phyloP scores from a whole-genome alignment of 306 rosid species.

The Begonia masoniana region DNA sequence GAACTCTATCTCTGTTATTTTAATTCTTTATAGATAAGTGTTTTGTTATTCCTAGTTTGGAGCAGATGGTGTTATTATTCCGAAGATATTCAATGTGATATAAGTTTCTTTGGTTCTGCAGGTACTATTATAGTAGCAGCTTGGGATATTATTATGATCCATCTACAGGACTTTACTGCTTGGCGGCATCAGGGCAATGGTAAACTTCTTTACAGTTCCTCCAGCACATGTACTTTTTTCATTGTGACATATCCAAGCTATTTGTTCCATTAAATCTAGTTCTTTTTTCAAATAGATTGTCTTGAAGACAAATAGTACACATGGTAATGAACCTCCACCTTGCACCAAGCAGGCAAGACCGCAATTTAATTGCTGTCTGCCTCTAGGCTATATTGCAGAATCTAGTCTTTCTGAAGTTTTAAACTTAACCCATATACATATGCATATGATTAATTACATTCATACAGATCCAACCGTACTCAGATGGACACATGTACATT shows the following conservation, averaged over 20 bases:
- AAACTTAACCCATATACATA: too few species aligned
- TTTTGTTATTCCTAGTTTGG: neutral
- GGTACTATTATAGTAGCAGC: constrained; percentile 62
- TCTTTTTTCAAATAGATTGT: neutral
- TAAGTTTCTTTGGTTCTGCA: constrained; percentile 17
- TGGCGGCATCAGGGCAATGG: constrained; percentile 62
- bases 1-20: neutral
- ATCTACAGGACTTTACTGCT: constrained; percentile 30
- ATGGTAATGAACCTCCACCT: neutral
- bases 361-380: neutral
- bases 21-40: neutral
- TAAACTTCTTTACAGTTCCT: constrained; percentile 8
- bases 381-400: too few species aligned
- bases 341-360: neutral
- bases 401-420: too few species aligned
- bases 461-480: too few species aligned
- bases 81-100: neutral
- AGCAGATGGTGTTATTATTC: neutral
- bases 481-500: too few species aligned
- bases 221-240: neutral
- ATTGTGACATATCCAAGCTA: constrained; percentile 4
- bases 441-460: too few species aligned
- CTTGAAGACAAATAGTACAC: too few species aligned
- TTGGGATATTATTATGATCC: constrained; percentile 27
- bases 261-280: neutral